Evolutionary conservation across 2,329 filamentous ascomycete genomes (phyloP), one percentile per base, ranked within the genome.

Genomic region (Cladosporium sp.): DNA sequence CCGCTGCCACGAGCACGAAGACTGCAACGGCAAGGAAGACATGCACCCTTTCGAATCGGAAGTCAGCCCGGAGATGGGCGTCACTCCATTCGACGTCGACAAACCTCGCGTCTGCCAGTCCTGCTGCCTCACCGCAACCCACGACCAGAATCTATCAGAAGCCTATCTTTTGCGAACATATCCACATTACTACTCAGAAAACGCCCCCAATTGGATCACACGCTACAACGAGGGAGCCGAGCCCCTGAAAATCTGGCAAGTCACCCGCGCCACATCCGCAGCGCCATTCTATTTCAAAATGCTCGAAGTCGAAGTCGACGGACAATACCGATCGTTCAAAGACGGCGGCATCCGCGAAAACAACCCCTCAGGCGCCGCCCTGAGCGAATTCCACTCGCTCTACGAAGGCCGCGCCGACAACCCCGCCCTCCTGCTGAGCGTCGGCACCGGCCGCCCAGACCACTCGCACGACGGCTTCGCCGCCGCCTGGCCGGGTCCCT

Each of bases 221-320:
- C 64, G 66, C 1, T 77, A 77, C 64, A 77, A 77, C 55, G 68
- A 73, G 59, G 72, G 71, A 7, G 69, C 70, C 5, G 72, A 76
- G 51, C 62, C 64, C 37, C 62, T 77, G 13, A 67, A 70, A 1
- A 77, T 80, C 36, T 80, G 75, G 70, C 63, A 78, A 59, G 76
- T 77, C 1, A 76, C 74, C 0, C 62, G 76, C 7, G 77, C 77
- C 2, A 79, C 77, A 0, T 75, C 72, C 1, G 77, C 77, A 2
- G 76, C 76, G 0, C 76, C 76, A 0, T 76, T 77, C 58, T 77
- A 74, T 60, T 77, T 77, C 62, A 69, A 75, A 40, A 73, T 74
- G 66, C 66, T 77, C 8, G 66, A 70, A 49, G 70, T 72, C 5
- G 69, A 74, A 24, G 60, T 76, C 29, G n/a, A n/a, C n/a, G 5